These are phyloP conservation scores for Graphilbum sp. DNA, from an alignment of 2,329 filamentous ascomycete genomes.

Conservation along the genomic window DNA sequence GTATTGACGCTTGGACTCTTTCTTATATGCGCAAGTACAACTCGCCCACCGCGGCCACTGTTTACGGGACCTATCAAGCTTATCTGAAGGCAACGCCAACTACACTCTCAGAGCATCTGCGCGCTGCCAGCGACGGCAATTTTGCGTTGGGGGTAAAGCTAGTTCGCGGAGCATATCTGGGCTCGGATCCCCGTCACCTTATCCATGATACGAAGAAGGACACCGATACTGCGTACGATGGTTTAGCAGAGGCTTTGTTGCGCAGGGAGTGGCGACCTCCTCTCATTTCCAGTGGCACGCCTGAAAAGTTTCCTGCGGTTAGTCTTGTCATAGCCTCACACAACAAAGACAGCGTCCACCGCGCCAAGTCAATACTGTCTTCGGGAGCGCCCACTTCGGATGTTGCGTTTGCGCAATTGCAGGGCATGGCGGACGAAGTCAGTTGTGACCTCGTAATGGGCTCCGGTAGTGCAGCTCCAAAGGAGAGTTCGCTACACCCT, in stretches of 20 bases:
- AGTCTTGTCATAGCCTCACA: slow-evolving; percentile 66
- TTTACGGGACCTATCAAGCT: slow-evolving; percentile 70
- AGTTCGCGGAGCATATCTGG: slow-evolving; percentile 59
- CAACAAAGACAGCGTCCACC: slow-evolving; percentile 56
- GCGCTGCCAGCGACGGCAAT: slow-evolving; percentile 35
- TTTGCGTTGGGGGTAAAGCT: slow-evolving; percentile 61
- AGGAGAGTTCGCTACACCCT: slow-evolving; percentile 8
- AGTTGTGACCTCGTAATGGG: slow-evolving; percentile 2
- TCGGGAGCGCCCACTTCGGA: slow-evolving; percentile 23
- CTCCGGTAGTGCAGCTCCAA: too few species aligned
- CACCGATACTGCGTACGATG: slow-evolving; percentile 59
- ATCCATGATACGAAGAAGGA: slow-evolving; percentile 58
- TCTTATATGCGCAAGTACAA: slow-evolving; percentile 67
- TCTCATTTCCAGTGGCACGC: slow-evolving; percentile 26
- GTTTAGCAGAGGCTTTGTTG: slow-evolving; percentile 50
- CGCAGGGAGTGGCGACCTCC: slow-evolving; percentile 41
- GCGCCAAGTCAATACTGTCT: slow-evolving; percentile 34
- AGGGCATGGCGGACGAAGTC: slow-evolving; percentile 93
- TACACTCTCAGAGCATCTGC: slow-evolving; percentile 43
- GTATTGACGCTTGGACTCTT: slow-evolving; percentile 68
- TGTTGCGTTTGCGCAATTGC: slow-evolving; percentile 59
- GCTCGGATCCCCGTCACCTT: slow-evolving; percentile 49
- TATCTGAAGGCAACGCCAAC: slow-evolving; percentile 50
- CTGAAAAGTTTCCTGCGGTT: slow-evolving; percentile 34
- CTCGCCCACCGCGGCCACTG: slow-evolving; percentile 42